These are phyloP conservation scores for Gleditsia sinensis DNA, from an alignment of 306 rosid genomes.

Conservation along the genomic window DNA sequence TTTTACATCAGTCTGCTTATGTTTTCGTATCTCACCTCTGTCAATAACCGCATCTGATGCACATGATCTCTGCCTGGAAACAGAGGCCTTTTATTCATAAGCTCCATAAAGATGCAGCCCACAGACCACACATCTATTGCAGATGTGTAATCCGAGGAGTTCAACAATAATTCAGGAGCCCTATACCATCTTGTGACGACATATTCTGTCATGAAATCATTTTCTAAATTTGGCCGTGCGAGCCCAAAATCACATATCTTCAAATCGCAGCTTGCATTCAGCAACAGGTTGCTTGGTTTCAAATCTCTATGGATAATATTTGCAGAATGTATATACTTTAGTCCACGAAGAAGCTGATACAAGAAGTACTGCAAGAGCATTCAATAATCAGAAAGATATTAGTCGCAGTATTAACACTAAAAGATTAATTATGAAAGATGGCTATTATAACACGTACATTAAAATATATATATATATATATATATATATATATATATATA, in stretches of 20 bases:
- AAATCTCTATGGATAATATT: slow-evolving; percentile 63
- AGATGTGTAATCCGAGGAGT: slow-evolving; percentile 65
- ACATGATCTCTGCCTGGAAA: slow-evolving; percentile 66
- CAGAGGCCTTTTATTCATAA: slow-evolving; percentile 64
- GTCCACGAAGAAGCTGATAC: slow-evolving; percentile 68
- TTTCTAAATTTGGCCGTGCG: slow-evolving; percentile 59
- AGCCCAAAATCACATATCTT: slow-evolving; percentile 70
- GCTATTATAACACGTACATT: not conserved
- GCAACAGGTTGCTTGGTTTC: slow-evolving; percentile 64
- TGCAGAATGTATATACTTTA: slow-evolving; percentile 65
- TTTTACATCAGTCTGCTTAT: not conserved
- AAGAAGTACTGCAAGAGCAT: slow-evolving; percentile 62
- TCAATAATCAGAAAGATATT: slow-evolving; percentile 12
- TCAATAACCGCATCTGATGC: slow-evolving; percentile 65
- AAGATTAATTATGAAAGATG: not conserved
- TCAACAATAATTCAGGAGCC: slow-evolving; percentile 67
- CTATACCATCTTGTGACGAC: slow-evolving; percentile 74
- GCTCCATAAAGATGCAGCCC: slow-evolving; percentile 70
- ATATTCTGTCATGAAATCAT: slow-evolving; percentile 64
- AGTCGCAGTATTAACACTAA: not conserved
- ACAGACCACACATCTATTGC: slow-evolving; percentile 74
- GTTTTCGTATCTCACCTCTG: slow-evolving; percentile 39
- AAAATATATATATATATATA: too few species aligned
- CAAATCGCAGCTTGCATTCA: slow-evolving; percentile 64
- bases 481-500: too few species aligned